Evolutionary conservation across 1,284 basidiomycete species (phyloP).

Genomic region (Pseudozyma tsukubaensis): DNA sequence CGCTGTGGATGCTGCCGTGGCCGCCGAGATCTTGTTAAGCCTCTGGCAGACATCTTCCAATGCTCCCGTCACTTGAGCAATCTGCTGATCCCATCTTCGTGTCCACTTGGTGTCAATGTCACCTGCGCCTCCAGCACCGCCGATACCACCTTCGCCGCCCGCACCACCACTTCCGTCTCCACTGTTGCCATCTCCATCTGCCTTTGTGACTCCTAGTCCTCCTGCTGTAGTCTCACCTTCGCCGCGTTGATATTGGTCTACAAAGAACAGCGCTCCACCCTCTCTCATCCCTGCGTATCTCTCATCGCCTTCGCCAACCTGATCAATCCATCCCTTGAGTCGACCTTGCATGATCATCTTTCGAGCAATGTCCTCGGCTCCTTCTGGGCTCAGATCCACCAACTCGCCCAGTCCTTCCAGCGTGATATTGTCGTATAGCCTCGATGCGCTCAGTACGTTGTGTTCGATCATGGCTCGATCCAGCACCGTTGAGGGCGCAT

Average conservation of each 20-base stretch:
- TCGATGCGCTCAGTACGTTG: slow-evolving; percentile 92
- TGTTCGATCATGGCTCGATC: slow-evolving; percentile 98
- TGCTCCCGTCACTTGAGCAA: slow-evolving; percentile 41
- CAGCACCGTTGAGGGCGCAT: slow-evolving; percentile 90
- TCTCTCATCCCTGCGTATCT: slow-evolving; percentile 3
- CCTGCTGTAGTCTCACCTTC: slow-evolving; percentile 47
- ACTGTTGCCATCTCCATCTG: slow-evolving; percentile 5
- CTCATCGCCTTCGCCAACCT: slow-evolving; percentile 73
- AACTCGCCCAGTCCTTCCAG: slow-evolving; percentile 54
- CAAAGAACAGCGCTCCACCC: slow-evolving; percentile 84
- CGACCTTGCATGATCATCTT: slow-evolving; percentile 97
- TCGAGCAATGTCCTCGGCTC: slow-evolving; percentile 91
- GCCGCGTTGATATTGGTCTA: slow-evolving; percentile 73
- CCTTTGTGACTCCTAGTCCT: slow-evolving; percentile 38
- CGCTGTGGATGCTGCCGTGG: slow-evolving; percentile 1
- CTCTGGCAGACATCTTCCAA: slow-evolving; percentile 53
- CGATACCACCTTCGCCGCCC: slow-evolving; percentile 11
- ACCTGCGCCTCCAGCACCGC: slow-evolving; percentile 14
- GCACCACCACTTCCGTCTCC: slow-evolving; percentile 14
- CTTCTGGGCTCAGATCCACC: slow-evolving; percentile 70
- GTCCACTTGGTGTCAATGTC: slow-evolving; percentile 46
- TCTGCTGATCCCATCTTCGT: slow-evolving; percentile 53
- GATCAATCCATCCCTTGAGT: slow-evolving; percentile 89
- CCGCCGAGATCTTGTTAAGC: slow-evolving; percentile 33
- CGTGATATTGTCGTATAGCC: slow-evolving; percentile 69